Base-by-base conservation (phyloP, 257 asterid species). In the Asclepias syriaca region DNA sequence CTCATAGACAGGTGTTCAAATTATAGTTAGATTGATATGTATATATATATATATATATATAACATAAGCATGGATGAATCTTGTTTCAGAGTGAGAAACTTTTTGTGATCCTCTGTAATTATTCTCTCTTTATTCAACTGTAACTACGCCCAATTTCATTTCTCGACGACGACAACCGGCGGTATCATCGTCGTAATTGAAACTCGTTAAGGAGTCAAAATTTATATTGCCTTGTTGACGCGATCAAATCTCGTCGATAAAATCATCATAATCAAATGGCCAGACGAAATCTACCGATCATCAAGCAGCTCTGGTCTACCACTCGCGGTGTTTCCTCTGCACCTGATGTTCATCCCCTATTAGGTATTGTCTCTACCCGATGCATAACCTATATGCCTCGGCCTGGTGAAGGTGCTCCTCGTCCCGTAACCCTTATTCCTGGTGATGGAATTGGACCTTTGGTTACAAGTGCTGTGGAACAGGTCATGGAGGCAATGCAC, bases 371-470 rank as follows among this genome's bases (percentile, higher is more conserved):
- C 39, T n/a, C 77, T 16, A 57, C 91, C 75, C 93, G 98, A 87
- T 93, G 96, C 74, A 88, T 93, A 12, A 89, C 98, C 61, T 93
- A 93, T 81, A 93, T 93, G 98, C 98, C 97, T 70, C 88, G 98
- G 7, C 97, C 98, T 45, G 98, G 97, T 0, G 98, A 93, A 53
- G 98, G 98, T 16, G 77, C 89, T 15, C 96, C 97, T 9, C 86
- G 96, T 7, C 74, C 91, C 21, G 96, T 92, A 6, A 95, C 99
- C 1, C 87, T 95, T 32, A 90, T 95, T 29, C 95, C 97, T 2
- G 99, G 99, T 0, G 98, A 95, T 71, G 99, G 99, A 22, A 87
- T 95, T 60, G 99, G 99, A 0, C 98, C 99, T 15, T 87, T 90
- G 16, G 98, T 95, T 10, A 92, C 98, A 11, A 98, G 93, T 45